Evolutionary conservation across 2,329 filamentous ascomycete genomes (phyloP).

Genomic region (Venturia effusa): DNA sequence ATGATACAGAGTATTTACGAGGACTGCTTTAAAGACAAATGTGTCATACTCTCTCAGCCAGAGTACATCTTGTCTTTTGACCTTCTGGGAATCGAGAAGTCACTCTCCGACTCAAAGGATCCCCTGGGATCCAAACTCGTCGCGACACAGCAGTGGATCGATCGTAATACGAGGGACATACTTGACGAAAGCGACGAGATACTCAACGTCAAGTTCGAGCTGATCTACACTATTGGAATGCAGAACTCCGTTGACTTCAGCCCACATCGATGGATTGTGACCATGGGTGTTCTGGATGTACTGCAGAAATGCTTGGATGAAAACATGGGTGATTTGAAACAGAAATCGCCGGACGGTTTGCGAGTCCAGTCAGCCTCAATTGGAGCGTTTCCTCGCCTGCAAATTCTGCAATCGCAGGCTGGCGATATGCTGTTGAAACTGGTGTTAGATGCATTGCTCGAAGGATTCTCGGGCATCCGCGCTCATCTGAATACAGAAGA

Average conservation of each 20-base stretch:
- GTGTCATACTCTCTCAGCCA: slow-evolving; percentile 32
- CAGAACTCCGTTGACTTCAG: slow-evolving; percentile 41
- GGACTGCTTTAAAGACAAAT: slow-evolving; percentile 30
- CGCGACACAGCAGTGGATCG: slow-evolving; percentile 32
- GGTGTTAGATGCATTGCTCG: slow-evolving; percentile 18
- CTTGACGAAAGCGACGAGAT: slow-evolving; percentile 45
- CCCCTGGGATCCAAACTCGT: slow-evolving; percentile 32
- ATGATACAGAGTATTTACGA: slow-evolving; percentile 27
- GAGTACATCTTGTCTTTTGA: background rate
- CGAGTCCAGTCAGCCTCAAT: slow-evolving; percentile 29
- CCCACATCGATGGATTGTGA: slow-evolving; percentile 45
- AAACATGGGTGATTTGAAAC: slow-evolving; percentile 21
- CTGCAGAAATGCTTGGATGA: slow-evolving; percentile 21
- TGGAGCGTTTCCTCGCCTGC: slow-evolving; percentile 40
- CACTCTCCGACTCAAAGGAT: background rate
- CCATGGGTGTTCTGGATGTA: slow-evolving; percentile 42
- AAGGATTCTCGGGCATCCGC: slow-evolving; percentile 13
- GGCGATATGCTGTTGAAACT: slow-evolving; percentile 13
- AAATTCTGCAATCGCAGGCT: slow-evolving; percentile 34
- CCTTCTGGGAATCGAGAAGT: slow-evolving; percentile 15
- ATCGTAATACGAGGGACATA: slow-evolving; percentile 42
- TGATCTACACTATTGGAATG: slow-evolving; percentile 25
- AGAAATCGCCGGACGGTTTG: slow-evolving; percentile 30
- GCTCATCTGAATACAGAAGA: background rate
- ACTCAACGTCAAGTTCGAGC: slow-evolving; percentile 23